These are phyloP conservation scores for Clonostachys chloroleuca DNA, from an alignment of 2,329 filamentous ascomycete species.

Conservation along the genomic window DNA sequence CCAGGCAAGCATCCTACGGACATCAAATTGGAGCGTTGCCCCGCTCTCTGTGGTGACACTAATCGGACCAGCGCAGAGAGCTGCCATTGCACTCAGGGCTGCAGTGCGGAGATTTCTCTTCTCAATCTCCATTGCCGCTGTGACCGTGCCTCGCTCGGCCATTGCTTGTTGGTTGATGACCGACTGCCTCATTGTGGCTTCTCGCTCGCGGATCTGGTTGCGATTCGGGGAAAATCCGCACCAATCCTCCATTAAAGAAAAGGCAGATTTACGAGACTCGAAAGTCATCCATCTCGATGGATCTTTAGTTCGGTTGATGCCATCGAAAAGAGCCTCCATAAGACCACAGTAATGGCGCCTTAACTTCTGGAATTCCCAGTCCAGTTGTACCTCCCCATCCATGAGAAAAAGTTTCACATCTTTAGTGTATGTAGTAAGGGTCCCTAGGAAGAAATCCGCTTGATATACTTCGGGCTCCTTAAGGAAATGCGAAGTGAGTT, in stretches of 20 bases:
- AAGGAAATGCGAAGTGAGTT: constrained; percentile 86
- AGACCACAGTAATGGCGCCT: constrained; percentile 91
- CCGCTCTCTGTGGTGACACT: constrained; percentile 85
- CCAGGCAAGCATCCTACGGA: constrained; percentile 90
- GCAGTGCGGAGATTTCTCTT: constrained; percentile 88
- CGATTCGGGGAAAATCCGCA: constrained; percentile 96
- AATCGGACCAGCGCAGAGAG: constrained; percentile 81
- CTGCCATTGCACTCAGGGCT: constrained; percentile 91
- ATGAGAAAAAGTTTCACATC: constrained; percentile 92
- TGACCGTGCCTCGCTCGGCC: constrained; percentile 72
- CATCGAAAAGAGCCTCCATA: constrained; percentile 88
- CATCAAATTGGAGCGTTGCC: constrained; percentile 84
- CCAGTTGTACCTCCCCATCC: constrained; percentile 89
- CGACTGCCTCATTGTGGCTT: constrained; percentile 83
- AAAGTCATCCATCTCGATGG: constrained; percentile 96
- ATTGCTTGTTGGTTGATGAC: constrained; percentile 75
- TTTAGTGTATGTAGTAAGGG: constrained; percentile 84
- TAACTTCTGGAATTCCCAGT: constrained; percentile 90
- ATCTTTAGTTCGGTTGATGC: constrained; percentile 80
- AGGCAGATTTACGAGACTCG: constrained; percentile 90
- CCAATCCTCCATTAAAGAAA: constrained; percentile 98
- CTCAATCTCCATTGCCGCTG: constrained; percentile 93
- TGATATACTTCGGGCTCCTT: constrained; percentile 73
- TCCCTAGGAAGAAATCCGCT: constrained; percentile 87
- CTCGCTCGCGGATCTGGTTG: constrained; percentile 71